Evolutionary conservation across 805 yeast species (phyloP).

Genomic region (Deakozyma indianensis): DNA sequence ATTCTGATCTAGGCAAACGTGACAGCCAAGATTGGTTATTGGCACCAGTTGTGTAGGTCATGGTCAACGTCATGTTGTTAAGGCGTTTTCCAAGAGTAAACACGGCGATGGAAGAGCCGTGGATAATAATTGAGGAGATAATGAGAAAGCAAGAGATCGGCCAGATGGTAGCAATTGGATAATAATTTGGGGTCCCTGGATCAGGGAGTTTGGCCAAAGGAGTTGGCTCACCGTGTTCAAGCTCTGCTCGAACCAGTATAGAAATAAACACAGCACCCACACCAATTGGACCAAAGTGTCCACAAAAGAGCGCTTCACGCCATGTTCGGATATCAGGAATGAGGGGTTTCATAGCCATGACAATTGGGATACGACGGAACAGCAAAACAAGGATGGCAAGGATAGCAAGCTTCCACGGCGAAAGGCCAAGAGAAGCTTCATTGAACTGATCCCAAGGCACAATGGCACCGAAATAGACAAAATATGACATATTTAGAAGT

Average conservation of each 20-base stretch:
- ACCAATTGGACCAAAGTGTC: conserved; percentile 94
- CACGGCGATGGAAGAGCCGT: conserved; percentile 82
- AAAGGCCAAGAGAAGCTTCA: conserved; percentile 40
- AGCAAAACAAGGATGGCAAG: conserved; percentile 61
- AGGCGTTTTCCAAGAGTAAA: conserved; percentile 68
- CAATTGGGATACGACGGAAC: conserved; percentile 73
- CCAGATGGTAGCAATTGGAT: conserved; percentile 56
- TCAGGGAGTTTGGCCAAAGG: conserved; percentile 40
- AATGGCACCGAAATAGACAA: conserved; percentile 81
- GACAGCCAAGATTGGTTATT: conserved; percentile 67
- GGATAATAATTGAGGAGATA: conserved; percentile 70
- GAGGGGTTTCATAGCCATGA: conserved; percentile 55
- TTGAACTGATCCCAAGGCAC: conserved; percentile 80
- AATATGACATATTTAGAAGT: conserved; percentile 68
- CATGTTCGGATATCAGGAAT: conserved; percentile 81
- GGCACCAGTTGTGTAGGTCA: conserved; percentile 67
- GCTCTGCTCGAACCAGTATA: conserved; percentile 58
- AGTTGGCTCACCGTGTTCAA: conserved; percentile 45
- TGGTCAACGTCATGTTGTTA: conserved; percentile 83
- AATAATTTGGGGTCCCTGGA: conserved; percentile 36
- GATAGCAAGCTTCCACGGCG: conserved; percentile 67
- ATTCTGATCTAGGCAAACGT: conserved; percentile 58
- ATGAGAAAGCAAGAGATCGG: conserved; percentile 72
- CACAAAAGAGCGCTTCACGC: conserved; percentile 90
- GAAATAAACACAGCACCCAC: conserved; percentile 86